Evolutionary conservation across 768 basidiomycete genomes (phyloP).

Genomic region (Hemileccinum rubropunctum): DNA sequence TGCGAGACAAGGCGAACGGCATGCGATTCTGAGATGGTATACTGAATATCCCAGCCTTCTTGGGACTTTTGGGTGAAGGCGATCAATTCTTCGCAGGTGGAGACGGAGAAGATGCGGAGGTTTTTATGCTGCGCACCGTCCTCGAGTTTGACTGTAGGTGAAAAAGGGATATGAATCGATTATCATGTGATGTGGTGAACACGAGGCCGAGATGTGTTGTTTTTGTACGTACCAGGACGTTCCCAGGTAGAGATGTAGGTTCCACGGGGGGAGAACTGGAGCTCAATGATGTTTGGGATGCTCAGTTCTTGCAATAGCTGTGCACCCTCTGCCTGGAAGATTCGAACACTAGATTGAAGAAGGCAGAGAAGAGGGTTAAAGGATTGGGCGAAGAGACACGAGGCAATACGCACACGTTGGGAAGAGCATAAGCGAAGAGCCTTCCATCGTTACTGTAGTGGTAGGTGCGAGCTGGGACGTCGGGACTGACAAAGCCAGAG

Average conservation of each 20-base stretch:
- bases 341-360: conserved; percentile 53
- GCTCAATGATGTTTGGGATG: conserved; percentile 73
- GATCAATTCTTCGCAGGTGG: conserved; percentile 82
- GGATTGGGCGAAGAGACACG: conserved; percentile 10
- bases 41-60: conserved; percentile 90
- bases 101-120: conserved; percentile 83
- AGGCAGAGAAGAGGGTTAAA: conserved; percentile 12
- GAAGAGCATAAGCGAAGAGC: conserved; percentile 81
- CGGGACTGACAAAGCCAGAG: conserved; percentile 62
- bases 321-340: conserved; percentile 72
- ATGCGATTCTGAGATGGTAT: conserved; percentile 85
- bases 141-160: conserved; percentile 68
- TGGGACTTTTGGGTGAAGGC: conserved; percentile 87
- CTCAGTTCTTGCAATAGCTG: conserved; percentile 73
- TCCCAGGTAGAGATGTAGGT: conserved; percentile 97
- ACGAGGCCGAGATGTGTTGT: conserved; percentile 20
- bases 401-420: conserved; percentile 56
- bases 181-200: conserved; percentile 13
- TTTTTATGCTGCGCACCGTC: conserved; percentile 93
- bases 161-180: conserved; percentile 15
- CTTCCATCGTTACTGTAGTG: conserved; percentile 86
- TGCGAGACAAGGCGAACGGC: conserved; percentile 76
- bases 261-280: conserved; percentile 90
- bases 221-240: conserved; percentile 58
- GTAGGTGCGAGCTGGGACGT: conserved; percentile 70